Conservation (phyloP, 331 rosid species). For the Malus hybrid region DNA sequence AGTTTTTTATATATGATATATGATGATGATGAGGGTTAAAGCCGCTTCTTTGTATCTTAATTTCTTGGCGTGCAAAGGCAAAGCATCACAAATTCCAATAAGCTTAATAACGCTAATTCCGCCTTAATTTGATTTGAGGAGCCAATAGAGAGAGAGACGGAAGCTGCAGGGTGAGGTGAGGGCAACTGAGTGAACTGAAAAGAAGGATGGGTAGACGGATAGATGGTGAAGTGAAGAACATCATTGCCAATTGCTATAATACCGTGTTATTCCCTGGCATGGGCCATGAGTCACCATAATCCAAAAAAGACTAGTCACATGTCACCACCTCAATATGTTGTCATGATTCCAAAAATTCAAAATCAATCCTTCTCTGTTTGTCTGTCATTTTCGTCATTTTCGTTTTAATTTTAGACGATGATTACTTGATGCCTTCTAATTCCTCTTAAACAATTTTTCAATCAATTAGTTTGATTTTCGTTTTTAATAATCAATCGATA, state of each 20-base stretch:
- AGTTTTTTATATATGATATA: no score
- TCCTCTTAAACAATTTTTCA: no score
- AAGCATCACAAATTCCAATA: no score
- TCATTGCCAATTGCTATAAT: slow-evolving; percentile 35
- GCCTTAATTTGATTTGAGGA: no score
- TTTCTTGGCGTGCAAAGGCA: no score
- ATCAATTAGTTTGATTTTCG: no score
- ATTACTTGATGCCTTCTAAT: neutral
- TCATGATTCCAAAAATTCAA: slow-evolving; percentile 6
- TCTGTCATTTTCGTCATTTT: neutral
- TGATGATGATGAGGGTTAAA: no score
- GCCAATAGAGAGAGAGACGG: no score
- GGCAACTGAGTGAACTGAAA: no score
- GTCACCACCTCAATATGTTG: slow-evolving; percentile 42
- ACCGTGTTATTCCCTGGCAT: slow-evolving; percentile 64
- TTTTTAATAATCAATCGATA: neutral
- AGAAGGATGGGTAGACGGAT: neutral
- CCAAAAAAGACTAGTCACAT: slow-evolving; percentile 42
- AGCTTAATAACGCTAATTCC: no score
- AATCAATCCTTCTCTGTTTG: neutral
- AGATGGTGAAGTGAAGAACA: slow-evolving; percentile 13
- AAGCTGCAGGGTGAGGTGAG: no score
- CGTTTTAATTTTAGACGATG: neutral
- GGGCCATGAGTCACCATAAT: slow-evolving; percentile 49
- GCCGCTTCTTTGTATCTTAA: no score